Base-by-base conservation (phyloP, 1,139 yeast species). In the Meyerozyma carpophila region DNA sequence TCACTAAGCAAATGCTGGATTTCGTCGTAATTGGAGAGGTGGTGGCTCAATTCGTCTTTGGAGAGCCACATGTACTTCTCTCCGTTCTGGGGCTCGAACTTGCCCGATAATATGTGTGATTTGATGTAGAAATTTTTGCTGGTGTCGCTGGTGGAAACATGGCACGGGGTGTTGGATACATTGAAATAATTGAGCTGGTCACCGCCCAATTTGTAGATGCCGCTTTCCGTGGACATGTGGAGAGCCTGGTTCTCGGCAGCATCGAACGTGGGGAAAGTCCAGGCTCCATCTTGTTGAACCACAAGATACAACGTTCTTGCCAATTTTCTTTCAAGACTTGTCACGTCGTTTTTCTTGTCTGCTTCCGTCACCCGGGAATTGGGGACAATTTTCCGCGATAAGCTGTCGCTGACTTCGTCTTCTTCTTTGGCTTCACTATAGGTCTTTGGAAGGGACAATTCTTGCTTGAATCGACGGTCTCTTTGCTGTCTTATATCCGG, bases 51-150 rank as follows among this genome's bases (percentile, higher is more conserved):
- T 65, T 93, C 98, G 44, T 85, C 89, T 60, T 82, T 87, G 36
- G 90, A 78, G 53, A 90, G 73, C 98, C 98, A 93, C 57, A 83
- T 80, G 65, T 66, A 87, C 45, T 68, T 55, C 43, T 60, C 52
- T 39, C 65, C 56, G 27, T 54, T 52, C 50, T 75, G 76, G 20
- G 88, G 78, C 44, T 70, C 70, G 59, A 91, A 91, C 48, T 70
- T 68, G 39, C 98, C 98, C n/a, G 95, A 87, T 54, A 93, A 69
- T 45, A 93, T 88, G 61, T 89, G 96, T 38, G 95, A 85, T 65
- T 89, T 89, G 58, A 93, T 81, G 56, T 87, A 72, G 59, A 83
- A 93, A 53, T 82, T 85, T 57, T 76, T 75, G 34, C 55, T 56
- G 21, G 46, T 56, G 3, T 56, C 54, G 29, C 49, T 51, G 37